Evolutionary conservation across 306 rosid species (phyloP).

Genomic region (Bauhinia variegata): DNA sequence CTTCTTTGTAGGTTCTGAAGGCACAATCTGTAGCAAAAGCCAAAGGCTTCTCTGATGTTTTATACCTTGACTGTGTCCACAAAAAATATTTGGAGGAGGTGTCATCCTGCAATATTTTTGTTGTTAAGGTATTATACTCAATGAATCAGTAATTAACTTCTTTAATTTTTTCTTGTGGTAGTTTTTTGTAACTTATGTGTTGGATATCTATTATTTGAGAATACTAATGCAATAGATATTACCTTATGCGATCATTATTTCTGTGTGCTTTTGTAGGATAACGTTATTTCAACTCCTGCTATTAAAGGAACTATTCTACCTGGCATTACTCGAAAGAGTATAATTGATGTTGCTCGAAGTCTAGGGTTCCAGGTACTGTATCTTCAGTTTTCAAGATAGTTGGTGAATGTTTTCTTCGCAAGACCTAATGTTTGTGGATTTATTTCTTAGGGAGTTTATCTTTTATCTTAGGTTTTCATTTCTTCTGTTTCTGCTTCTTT

Average conservation of each 20-base stretch:
- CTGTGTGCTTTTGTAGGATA: conserved; percentile 53
- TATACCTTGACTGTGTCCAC: conserved; percentile 90
- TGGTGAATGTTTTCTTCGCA: conserved; percentile 26
- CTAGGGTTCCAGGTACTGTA: conserved; percentile 83
- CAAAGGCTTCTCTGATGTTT: conserved; percentile 89
- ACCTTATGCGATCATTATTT: conserved; percentile 15
- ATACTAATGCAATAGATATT: conserved; percentile 15
- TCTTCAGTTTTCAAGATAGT: conserved; percentile 26
- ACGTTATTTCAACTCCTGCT: conserved; percentile 78
- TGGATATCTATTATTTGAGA: not conserved
- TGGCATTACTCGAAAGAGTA: conserved; percentile 94
- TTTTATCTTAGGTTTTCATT: not conserved
- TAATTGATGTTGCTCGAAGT: conserved; percentile 88
- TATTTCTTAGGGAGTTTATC: not conserved
- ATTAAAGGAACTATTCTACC: conserved; percentile 96
- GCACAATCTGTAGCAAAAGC: conserved; percentile 94
- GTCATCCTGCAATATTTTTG: conserved; percentile 93
- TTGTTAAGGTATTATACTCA: conserved; percentile 75
- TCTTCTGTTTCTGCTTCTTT: not conserved
- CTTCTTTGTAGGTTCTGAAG: conserved; percentile 72
- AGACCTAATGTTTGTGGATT: conserved; percentile 20
- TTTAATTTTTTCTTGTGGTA: not conserved
- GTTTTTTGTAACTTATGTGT: not conserved
- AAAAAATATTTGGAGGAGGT: conserved; percentile 97
- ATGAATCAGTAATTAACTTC: conserved; percentile 9